Base-by-base conservation (phyloP, 1,284 basidiomycete species). In the Rhodotorula sp. region DNA sequence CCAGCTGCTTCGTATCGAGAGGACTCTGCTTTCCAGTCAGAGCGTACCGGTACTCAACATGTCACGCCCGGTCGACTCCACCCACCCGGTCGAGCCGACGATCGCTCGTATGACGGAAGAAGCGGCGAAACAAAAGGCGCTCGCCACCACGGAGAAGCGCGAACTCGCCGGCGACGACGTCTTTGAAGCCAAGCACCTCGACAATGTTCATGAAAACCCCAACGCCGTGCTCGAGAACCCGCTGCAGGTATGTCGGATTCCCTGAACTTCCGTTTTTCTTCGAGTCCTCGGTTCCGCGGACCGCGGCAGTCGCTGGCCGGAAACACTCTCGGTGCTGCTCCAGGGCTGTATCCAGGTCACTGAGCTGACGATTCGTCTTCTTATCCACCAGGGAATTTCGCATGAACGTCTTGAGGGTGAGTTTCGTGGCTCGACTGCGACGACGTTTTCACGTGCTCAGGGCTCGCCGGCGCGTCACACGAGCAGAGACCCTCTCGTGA, bases 341-440 rank as follows among this genome's bases (percentile, higher is more conserved):
- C 14, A n/a, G 62, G 34, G 16, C 20, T 29, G 3, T 14, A 23
- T 51, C 10, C 4, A 20, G 8, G 20, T 21, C 31, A n/a, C n/a
- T n/a, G 43, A 18, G 46, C 29, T 3, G 20, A 10, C 20, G 48
- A 47, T 26, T 48, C 10, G 48, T 29, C 5, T 12, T 23, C 62
- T n/a, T n/a, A 20, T 5, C 26, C 52, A 15, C 18, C 62, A 62
- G 67, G 78, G 77, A 15, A 76, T 79, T 62, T 64, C 68, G 18
- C 69, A 66, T 15, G 75, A 78, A 26, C 72, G 76, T 29, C 74
- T 79, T 23, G 64, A 70, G 47, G 70, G 70, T 69, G 34, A 26
- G 67, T 29, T 7, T 0, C 31, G 34, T 12, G 2, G n/a, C 14
- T 20, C 3, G n/a, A 43, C 26, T 7, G 20, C 26, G 59, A 23